Conservation (phyloP, 2,329 filamentous ascomycete genomes). For the Orbilia oligospora region DNA sequence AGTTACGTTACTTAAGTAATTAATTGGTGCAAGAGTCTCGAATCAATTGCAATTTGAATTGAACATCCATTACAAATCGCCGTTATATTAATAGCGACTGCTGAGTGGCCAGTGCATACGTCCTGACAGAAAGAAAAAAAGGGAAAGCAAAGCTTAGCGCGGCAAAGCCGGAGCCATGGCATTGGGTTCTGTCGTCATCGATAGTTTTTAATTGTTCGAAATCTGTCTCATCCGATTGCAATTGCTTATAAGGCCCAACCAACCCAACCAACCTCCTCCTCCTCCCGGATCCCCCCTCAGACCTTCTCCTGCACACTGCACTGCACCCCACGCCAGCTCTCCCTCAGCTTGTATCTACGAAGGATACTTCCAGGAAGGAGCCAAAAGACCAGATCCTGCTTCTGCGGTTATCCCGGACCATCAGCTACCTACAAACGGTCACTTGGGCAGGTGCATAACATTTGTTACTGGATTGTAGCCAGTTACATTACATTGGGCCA, state of each 20-base stretch:
- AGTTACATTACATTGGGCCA: constrained; percentile 18
- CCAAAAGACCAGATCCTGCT: constrained; percentile 29
- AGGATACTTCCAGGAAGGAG: constrained; percentile 26
- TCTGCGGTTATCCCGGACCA: constrained; percentile 38
- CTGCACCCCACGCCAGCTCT: constrained; percentile 49
- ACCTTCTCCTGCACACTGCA: not conserved
- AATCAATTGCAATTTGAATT: constrained; percentile 22
- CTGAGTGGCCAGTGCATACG: not conserved
- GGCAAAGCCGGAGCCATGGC: constrained; percentile 52
- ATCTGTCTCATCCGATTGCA: constrained; percentile 14
- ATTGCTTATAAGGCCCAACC: constrained; percentile 8
- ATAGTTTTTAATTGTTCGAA: not conserved
- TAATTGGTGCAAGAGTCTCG: no score
- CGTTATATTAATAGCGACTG: not conserved
- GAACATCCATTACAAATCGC: constrained; percentile 26
- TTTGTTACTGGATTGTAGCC: constrained; percentile 21
- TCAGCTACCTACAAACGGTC: constrained; percentile 35
- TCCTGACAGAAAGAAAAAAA: not conserved
- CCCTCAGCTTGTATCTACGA: not conserved
- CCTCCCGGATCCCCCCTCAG: not conserved
- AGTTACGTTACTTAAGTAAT: no score
- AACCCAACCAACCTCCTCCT: constrained; percentile 17
- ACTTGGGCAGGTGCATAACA: constrained; percentile 50
- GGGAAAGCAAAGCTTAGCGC: constrained; percentile 50
- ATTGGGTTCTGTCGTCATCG: constrained; percentile 55